phyloP scores from a whole-genome alignment of 768 basidiomycete genomes.

The Russula lepida region DNA sequence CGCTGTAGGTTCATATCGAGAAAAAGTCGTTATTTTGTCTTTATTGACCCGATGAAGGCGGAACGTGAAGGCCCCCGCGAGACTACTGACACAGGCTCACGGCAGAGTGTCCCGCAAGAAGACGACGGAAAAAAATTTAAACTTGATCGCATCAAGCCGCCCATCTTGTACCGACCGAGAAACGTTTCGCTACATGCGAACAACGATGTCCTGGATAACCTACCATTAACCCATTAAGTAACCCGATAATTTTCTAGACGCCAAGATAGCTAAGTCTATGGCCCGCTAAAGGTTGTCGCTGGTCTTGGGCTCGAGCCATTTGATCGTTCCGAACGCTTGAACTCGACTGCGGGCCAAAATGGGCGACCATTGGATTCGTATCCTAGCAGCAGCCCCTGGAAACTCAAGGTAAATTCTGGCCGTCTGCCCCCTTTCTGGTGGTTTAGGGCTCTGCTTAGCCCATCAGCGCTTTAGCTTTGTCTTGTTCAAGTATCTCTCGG shows the following conservation, averaged over 20 bases:
- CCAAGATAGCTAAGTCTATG: background rate
- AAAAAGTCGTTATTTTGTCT: background rate
- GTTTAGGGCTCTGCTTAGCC: background rate
- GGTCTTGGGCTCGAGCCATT: background rate
- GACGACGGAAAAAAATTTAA: background rate
- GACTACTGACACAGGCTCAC: background rate
- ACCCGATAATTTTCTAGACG: background rate
- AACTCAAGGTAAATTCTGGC: background rate
- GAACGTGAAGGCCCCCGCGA: background rate
- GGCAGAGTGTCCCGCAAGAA: background rate
- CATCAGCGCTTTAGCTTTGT: background rate
- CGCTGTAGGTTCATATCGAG: background rate
- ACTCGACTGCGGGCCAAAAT: background rate
- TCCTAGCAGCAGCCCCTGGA: background rate
- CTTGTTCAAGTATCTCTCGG: background rate
- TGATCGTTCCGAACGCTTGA: background rate
- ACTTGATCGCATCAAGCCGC: background rate
- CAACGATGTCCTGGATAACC: background rate
- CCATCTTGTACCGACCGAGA: background rate
- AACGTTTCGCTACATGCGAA: background rate
- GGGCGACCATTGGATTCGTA: background rate
- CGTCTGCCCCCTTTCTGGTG: no score
- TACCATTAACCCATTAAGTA: background rate
- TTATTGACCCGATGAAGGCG: conserved; percentile 6
- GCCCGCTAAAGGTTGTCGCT: background rate